A percentile compares a stretch with the other conserved stretches of the same genome.
Evolutionary conservation across 805 yeast genomes (phyloP).

Genomic region (Ogataea corticis): DNA sequence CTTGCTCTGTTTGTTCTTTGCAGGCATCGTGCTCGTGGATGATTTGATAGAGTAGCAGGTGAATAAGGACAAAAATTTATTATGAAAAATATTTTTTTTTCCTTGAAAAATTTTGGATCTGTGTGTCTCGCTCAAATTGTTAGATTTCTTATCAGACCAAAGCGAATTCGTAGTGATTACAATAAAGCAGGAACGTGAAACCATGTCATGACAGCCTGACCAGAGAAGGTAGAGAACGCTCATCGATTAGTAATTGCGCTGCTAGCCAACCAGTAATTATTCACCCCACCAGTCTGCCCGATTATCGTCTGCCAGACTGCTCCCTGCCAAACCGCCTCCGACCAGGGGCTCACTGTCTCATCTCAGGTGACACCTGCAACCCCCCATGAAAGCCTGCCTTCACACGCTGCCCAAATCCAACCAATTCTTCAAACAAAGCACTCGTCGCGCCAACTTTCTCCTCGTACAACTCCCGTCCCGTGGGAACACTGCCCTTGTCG

Average conservation of each 20-base stretch:
- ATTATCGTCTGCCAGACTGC: no score
- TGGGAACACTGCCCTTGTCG: neutral
- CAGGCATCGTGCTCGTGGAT: conserved; percentile 24
- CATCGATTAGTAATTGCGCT: no score
- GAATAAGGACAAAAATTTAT: neutral
- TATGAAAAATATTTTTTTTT: neutral
- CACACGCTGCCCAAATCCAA: conserved; percentile 9
- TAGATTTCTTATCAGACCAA: neutral
- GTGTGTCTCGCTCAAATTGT: neutral
- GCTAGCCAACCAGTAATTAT: no score
- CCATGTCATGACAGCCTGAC: no score
- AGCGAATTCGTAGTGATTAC: no score
- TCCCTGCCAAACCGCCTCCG: no score
- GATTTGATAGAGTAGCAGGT: neutral
- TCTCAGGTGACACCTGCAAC: neutral
- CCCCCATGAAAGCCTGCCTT: conserved; percentile 11
- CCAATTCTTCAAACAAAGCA: conserved; percentile 8
- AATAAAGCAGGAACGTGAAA: no score
- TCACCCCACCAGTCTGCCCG: no score
- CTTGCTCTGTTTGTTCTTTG: conserved; percentile 47
- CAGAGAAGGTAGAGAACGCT: no score
- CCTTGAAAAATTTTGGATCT: conserved; percentile 3
- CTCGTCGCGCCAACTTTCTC: conserved; percentile 10
- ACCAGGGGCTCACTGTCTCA: no score
- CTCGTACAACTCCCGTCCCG: conserved; percentile 6